Evolutionary conservation across 2,329 filamentous ascomycete genomes (phyloP).

Genomic region (Diaporthe citri): DNA sequence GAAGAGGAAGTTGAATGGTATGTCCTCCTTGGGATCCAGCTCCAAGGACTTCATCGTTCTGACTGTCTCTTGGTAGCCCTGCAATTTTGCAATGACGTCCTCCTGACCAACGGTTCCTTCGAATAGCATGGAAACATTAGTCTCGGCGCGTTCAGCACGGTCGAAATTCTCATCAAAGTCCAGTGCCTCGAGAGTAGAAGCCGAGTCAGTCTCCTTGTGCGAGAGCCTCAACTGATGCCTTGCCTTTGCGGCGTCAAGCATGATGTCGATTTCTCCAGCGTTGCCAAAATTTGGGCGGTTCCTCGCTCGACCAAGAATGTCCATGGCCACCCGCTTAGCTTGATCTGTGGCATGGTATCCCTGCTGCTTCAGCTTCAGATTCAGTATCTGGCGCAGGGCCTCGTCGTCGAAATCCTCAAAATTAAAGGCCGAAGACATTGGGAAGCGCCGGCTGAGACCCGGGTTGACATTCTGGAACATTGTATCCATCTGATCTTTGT

Average conservation of each 20-base stretch:
- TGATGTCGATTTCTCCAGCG: conserved; percentile 79
- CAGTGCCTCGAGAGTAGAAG: conserved; percentile 47
- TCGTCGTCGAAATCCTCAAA: conserved; percentile 77
- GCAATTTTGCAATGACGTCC: conserved; percentile 63
- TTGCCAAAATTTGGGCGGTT: conserved; percentile 79
- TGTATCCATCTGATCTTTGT: conserved; percentile 75
- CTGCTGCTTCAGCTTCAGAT: conserved; percentile 71
- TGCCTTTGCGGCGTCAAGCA: conserved; percentile 69
- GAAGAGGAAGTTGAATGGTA: conserved; percentile 79
- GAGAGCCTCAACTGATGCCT: conserved; percentile 49
- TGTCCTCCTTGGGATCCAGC: conserved; percentile 67
- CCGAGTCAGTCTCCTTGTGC: conserved; percentile 42
- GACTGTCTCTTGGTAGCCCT: conserved; percentile 66
- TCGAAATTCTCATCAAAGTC: conserved; percentile 74
- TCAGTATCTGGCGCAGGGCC: conserved; percentile 70
- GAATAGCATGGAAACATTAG: conserved; percentile 68
- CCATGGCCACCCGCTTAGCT: conserved; percentile 67
- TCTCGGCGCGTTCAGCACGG: conserved; percentile 59
- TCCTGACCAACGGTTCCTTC: conserved; percentile 70
- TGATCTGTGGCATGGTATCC: conserved; percentile 64
- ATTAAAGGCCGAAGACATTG: conserved; percentile 70
- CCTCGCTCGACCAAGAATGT: conserved; percentile 71
- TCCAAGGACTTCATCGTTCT: conserved; percentile 62
- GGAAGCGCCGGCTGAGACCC: conserved; percentile 76
- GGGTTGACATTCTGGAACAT: conserved; percentile 84